Evolutionary conservation across 805 yeast species (phyloP), one percentile per base, ranked within the genome.

Genomic region (Metschnikowia lunata): DNA sequence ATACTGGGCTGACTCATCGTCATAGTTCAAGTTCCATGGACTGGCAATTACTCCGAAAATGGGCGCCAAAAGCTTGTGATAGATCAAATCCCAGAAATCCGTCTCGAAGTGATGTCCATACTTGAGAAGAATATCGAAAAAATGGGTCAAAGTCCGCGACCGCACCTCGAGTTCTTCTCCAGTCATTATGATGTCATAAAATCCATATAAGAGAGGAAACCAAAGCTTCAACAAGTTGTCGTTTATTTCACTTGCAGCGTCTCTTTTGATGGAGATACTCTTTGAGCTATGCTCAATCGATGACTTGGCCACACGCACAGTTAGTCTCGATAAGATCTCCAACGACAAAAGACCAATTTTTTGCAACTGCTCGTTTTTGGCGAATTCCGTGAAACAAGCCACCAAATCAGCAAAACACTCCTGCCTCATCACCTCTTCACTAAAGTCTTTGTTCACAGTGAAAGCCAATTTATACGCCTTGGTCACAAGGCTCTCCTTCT

Each of bases 121-220:
- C 45, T 82, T 82, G 42, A 82, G 83, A 46, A 93, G 67, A 3
- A 87, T 76, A 52, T 87, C 93, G 66, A 93, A 95, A 69, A 91
- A 74, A 55, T 76, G 81, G 49, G 82, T 85, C 57, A 93, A 72
- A 0, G 97, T 96, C 43, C 88, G 75, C 0, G 97, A 85, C 57
- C 99, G 78, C 4, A 90, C 96, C 64, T 93, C 99, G 39, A 93
- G 70, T 63, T 93, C 99, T 44, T 84, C 89, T 4, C 97, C 97
- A 0, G 83, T 82, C 95, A 90, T 88, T 29, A 90, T 87, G 7
- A 91, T 84, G 48, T 87, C 89, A 59, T 89, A 88, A 65, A 88
- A 86, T 11, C 95, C 86, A 49, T 75, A 79, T 50, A 93, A 64
- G n/a, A 91, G 74, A 2, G 97, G 96, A 67, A 85, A 85, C 95